Evolutionary conservation across 352 stramenopile species (phyloP).

Genomic region (Phytophthora brassicae): DNA sequence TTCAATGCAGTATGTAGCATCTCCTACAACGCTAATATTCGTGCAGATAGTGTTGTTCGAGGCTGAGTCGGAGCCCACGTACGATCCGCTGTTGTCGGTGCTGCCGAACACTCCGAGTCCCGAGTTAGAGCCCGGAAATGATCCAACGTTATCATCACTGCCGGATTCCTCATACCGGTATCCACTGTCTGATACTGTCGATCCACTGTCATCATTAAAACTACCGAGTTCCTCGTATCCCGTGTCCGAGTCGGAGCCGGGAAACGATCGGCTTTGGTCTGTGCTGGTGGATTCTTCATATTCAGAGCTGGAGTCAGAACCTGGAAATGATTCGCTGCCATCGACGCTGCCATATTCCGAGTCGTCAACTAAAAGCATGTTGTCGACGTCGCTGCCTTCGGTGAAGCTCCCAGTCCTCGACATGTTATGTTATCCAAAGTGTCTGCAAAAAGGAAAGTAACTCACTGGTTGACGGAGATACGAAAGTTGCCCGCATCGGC

Average conservation of each 20-base stretch:
- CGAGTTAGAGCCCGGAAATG: not conserved
- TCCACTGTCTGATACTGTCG: not conserved
- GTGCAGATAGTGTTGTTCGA: conserved; percentile 25
- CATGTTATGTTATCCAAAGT: not conserved
- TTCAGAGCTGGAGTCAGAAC: no score
- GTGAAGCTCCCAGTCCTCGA: not conserved
- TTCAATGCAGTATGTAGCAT: conserved; percentile 45
- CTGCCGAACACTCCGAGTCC: not conserved
- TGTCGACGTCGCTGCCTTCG: not conserved
- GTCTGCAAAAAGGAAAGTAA: conserved; percentile 7
- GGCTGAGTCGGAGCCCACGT: conserved; percentile 1
- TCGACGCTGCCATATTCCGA: no score
- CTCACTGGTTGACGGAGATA: not conserved
- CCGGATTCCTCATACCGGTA: not conserved
- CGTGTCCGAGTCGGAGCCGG: not conserved
- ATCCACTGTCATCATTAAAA: not conserved
- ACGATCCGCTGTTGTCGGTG: not conserved
- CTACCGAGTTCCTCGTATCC: not conserved
- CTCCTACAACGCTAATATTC: conserved; percentile 37
- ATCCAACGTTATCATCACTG: not conserved
- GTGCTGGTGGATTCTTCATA: not conserved
- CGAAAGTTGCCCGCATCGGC: no score
- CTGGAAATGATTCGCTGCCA: no score
- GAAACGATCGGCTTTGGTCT: not conserved
- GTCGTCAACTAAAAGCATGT: not conserved